Evolutionary conservation across 2,329 filamentous ascomycete genomes (phyloP).

Genomic region (Rhytidhysteron rufulum): DNA sequence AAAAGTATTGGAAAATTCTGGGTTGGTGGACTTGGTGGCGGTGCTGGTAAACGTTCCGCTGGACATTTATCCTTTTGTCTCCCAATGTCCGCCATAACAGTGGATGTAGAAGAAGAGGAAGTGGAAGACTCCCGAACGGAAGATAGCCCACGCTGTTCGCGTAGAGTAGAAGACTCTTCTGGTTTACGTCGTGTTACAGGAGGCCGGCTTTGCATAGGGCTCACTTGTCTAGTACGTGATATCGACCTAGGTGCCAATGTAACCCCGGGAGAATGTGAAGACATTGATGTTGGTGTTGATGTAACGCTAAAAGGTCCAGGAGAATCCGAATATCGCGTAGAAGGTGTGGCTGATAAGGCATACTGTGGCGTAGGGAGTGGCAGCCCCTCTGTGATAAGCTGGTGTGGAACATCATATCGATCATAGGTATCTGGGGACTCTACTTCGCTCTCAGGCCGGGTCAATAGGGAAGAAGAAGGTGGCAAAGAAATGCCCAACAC

Average conservation of each 20-base stretch:
- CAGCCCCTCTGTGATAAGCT: constrained; percentile 60
- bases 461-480: constrained; percentile 27
- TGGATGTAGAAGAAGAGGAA: constrained; percentile 70
- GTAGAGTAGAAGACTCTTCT: constrained; percentile 45
- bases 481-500: constrained; percentile 42
- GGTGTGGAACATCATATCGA: constrained; percentile 41
- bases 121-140: constrained; percentile 66
- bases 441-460: constrained; percentile 21
- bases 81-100: constrained; percentile 54
- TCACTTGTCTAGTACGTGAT: constrained; percentile 52
- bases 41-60: constrained; percentile 18
- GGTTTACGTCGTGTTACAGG: constrained; percentile 58
- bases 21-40: constrained; percentile 53
- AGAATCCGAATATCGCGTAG: constrained; percentile 71
- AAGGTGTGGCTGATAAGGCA: constrained; percentile 66
- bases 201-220: constrained; percentile 55
- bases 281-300: constrained; percentile 74
- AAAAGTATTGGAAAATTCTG: constrained; percentile 6
- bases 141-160: constrained; percentile 57
- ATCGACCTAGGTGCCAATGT: constrained; percentile 42
- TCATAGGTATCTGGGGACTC: constrained; percentile 21
- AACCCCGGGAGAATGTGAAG: constrained; percentile 67
- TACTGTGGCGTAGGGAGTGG: constrained; percentile 66
- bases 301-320: constrained; percentile 70
- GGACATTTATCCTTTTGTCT: constrained; percentile 40